A percentile compares a stretch with the other conserved stretches of the same genome.
phyloP scores from a whole-genome alignment of 164 flowering plant species.

The Nelumbo lutea region DNA sequence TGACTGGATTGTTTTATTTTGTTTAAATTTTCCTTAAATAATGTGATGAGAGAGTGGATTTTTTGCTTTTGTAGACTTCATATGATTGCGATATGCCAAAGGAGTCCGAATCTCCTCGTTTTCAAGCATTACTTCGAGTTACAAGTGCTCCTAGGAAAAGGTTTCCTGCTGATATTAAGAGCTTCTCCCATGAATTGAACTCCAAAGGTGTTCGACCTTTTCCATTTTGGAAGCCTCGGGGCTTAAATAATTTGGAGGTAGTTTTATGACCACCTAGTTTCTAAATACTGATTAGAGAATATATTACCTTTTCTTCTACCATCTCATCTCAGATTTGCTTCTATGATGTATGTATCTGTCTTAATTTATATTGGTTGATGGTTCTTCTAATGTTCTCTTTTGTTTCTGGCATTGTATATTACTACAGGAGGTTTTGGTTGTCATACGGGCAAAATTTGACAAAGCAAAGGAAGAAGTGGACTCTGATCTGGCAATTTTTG shows the following conservation, averaged over 20 bases:
- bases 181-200: constrained; percentile 97
- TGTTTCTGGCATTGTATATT: background rate
- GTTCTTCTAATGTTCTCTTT: background rate
- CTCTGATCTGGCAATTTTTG: constrained; percentile 89
- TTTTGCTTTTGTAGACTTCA: constrained; percentile 40
- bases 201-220: constrained; percentile 98
- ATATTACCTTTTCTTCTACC: background rate
- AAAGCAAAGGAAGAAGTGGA: constrained; percentile 99
- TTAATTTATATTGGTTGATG: background rate
- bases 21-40: background rate
- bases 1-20: background rate
- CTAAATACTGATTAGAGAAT: background rate
- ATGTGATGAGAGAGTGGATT: background rate
- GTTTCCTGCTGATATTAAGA: constrained; percentile 86
- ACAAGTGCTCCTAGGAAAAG: constrained; percentile 96
- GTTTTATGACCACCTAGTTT: constrained; percentile 1
- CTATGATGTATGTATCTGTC: background rate
- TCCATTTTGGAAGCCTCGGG: constrained; percentile 98
- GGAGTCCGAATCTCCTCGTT: constrained; percentile 99
- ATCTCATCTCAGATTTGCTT: background rate
- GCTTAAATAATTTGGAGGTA: constrained; percentile 90
- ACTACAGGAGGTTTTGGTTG: constrained; percentile 76
- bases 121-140: constrained; percentile 93
- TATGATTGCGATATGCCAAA: constrained; percentile 89
- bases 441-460: constrained; percentile 85